Evolutionary conservation across 164 flowering plant species (phyloP).

Genomic region (Vitis amurensis): DNA sequence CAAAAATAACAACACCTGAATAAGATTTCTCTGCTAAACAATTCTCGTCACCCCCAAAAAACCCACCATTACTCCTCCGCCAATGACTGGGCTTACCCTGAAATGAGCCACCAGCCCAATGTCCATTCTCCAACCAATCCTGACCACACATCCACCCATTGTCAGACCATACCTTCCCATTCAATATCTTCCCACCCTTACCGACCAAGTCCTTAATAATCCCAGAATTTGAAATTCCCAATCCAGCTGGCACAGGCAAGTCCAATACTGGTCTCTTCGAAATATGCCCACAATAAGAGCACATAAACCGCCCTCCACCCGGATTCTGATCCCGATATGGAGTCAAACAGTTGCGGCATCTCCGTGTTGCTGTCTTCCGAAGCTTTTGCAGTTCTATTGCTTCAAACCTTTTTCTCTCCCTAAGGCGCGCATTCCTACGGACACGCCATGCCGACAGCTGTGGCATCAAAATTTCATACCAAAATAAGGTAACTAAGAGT

Average conservation of each 20-base stretch:
- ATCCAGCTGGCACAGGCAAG: constrained; percentile 62
- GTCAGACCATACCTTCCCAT: constrained; percentile 73
- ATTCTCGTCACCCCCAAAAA: constrained; percentile 49
- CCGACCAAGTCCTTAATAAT: constrained; percentile 72
- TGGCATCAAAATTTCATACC: constrained; percentile 99
- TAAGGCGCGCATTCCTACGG: constrained; percentile 67
- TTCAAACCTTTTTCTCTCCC: constrained; percentile 74
- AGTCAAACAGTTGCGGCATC: constrained; percentile 84
- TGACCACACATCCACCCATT: constrained; percentile 75
- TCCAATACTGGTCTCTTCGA: constrained; percentile 92
- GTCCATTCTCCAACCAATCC: constrained; percentile 76
- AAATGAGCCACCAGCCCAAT: constrained; percentile 58
- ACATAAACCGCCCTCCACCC: constrained; percentile 91
- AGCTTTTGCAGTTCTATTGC: constrained; percentile 89
- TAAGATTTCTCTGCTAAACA: constrained; percentile 73
- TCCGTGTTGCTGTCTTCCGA: constrained; percentile 79
- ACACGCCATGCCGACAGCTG: constrained; percentile 86
- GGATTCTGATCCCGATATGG: constrained; percentile 94
- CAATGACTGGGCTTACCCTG: constrained; percentile 44
- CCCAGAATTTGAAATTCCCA: constrained; percentile 57
- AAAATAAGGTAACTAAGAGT: constrained; percentile 79
- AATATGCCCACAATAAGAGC: constrained; percentile 93
- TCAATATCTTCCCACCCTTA: constrained; percentile 75
- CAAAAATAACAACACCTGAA: constrained; percentile 48
- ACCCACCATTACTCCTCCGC: constrained; percentile 48